Evolutionary conservation across 352 stramenopile genomes (phyloP).

Genomic region (Aphanomyces euteiches): DNA sequence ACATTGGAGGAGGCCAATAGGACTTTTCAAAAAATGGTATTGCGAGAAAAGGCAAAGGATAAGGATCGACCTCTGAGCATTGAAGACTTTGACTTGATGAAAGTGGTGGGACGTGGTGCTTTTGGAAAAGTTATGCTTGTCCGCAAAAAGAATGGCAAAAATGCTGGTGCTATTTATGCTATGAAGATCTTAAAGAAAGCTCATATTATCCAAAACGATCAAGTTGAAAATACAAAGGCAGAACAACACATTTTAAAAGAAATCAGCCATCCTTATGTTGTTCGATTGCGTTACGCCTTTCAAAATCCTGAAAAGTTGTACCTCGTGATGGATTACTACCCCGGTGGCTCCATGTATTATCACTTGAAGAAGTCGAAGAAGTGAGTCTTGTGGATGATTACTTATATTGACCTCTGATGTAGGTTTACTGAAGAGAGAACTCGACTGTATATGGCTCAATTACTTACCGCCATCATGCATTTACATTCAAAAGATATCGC

Average conservation of each 20-base stretch:
- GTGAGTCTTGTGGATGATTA: constrained; percentile 1
- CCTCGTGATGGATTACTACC: constrained; percentile 95
- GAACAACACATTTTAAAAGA: constrained; percentile 88
- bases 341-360: constrained; percentile 86
- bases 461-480: constrained; percentile 85
- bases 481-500: constrained; percentile 86
- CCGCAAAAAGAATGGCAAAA: constrained; percentile 87
- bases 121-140: constrained; percentile 96
- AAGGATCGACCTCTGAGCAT: constrained; percentile 74
- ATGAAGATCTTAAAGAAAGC: constrained; percentile 95
- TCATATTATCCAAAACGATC: constrained; percentile 90
- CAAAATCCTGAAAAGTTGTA: constrained; percentile 93
- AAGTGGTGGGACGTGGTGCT: constrained; percentile 92
- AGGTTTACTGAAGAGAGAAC: constrained; percentile 80
- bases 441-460: constrained; percentile 81
- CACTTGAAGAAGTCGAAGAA: constrained; percentile 82
- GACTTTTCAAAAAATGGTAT: constrained; percentile 74
- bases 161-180: constrained; percentile 84
- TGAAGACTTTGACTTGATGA: constrained; percentile 93
- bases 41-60: constrained; percentile 67
- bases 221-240: constrained; percentile 91
- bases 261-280: constrained; percentile 85
- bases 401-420: not conserved
- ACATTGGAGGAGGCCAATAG: constrained; percentile 25
- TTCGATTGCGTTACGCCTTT: constrained; percentile 81